Evolutionary conservation across 2,329 filamentous ascomycete species (phyloP).

Genomic region (Zopfia rhizophila): DNA sequence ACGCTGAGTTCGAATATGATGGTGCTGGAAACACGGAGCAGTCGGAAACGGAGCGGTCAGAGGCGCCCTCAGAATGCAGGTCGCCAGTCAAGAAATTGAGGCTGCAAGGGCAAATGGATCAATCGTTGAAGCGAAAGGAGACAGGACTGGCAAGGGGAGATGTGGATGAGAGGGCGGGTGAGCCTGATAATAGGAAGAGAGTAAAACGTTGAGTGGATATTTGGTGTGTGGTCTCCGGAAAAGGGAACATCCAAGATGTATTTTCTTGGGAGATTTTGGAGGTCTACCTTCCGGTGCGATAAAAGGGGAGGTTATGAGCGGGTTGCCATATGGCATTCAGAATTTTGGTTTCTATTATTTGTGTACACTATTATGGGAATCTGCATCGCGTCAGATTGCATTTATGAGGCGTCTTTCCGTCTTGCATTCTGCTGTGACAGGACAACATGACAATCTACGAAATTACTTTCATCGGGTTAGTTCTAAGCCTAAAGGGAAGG

Average conservation of each 20-base stretch:
- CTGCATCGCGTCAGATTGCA: too few species aligned
- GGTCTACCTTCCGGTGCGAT: too few species aligned
- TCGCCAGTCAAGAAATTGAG: constrained; percentile 39
- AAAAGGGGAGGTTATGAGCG: constrained; percentile 26
- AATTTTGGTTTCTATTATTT: constrained; percentile 2
- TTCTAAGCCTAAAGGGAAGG: constrained; percentile 23
- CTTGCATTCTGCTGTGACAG: too few species aligned
- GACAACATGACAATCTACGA: background rate
- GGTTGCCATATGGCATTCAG: too few species aligned
- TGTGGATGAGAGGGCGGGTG: background rate
- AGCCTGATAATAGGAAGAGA: constrained; percentile 8
- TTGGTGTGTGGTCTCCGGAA: constrained; percentile 19
- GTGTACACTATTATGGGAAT: background rate
- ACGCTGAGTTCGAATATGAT: constrained; percentile 35
- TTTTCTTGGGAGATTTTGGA: too few species aligned
- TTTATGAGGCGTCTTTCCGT: too few species aligned
- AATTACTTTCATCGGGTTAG: background rate
- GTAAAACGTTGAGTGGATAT: background rate
- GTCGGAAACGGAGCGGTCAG: constrained; percentile 28
- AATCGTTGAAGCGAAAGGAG: constrained; percentile 33
- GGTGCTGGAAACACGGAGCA: constrained; percentile 26
- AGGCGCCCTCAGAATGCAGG: too few species aligned
- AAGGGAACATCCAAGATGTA: constrained; percentile 29
- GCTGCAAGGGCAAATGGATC: constrained; percentile 37
- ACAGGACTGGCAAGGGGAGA: constrained; percentile 9